Evolutionary conservation across 257 asterid species (phyloP).

Genomic region (Solanum boliviense): DNA sequence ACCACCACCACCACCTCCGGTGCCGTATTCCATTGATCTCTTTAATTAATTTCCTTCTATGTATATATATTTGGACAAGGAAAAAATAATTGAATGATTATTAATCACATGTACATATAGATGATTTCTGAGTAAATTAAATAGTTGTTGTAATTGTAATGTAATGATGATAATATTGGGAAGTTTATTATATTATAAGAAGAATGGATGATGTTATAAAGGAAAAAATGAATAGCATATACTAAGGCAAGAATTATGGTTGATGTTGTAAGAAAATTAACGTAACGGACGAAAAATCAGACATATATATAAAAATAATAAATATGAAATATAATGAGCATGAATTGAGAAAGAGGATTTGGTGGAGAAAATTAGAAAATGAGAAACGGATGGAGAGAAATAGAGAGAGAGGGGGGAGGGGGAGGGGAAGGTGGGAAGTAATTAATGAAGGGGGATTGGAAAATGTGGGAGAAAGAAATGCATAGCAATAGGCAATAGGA

Average conservation of each 20-base stretch:
- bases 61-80: not conserved
- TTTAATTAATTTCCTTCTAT: not conserved
- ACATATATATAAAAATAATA: not conserved
- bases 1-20: slow-evolving; percentile 38
- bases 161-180: not conserved
- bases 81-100: not conserved
- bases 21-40: slow-evolving; percentile 54
- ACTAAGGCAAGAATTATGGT: not conserved
- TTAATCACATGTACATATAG: not conserved
- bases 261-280: slow-evolving; percentile 26
- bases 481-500: not conserved
- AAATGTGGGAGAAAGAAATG: not conserved
- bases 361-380: not conserved
- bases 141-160: not conserved
- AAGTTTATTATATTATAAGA: not conserved
- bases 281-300: slow-evolving; percentile 24
- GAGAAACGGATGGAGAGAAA: not conserved
- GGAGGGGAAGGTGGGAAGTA: not conserved
- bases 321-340: not conserved
- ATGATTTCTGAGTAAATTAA: not conserved
- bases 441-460: not conserved
- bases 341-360: not conserved
- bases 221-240: not conserved
- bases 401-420: not conserved
- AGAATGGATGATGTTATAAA: not conserved